A percentile compares a stretch with the other conserved stretches of the same genome.
Conservation (phyloP, 257 asterid genomes). For the Capsicum baccatum region DNA sequence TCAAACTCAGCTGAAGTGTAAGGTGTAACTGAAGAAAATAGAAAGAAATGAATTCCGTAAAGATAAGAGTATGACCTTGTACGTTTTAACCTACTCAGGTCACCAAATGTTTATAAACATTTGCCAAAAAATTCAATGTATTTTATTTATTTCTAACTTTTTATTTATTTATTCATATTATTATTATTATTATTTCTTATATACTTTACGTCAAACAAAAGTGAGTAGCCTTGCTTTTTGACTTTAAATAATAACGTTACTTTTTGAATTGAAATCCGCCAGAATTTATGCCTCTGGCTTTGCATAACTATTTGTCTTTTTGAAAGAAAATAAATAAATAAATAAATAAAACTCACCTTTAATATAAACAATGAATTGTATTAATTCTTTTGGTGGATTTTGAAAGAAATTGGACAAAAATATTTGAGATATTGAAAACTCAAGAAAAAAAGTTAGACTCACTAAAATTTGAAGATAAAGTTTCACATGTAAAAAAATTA, state of each 20-base stretch:
- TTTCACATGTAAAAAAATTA: too few relatives aligned
- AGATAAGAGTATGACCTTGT: background rate
- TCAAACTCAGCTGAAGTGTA: too few relatives aligned
- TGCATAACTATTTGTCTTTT: background rate
- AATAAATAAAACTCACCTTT: background rate
- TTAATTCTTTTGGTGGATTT: background rate
- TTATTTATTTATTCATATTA: too few relatives aligned
- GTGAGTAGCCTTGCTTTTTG: background rate
- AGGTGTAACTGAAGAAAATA: too few relatives aligned
- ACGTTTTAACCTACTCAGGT: too few relatives aligned
- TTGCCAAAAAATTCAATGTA: background rate
- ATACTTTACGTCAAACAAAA: background rate
- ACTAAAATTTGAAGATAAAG: too few relatives aligned
- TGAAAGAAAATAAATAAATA: background rate
- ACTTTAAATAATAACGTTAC: background rate
- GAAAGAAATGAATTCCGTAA: too few relatives aligned
- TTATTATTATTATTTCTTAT: background rate
- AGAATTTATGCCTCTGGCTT: background rate
- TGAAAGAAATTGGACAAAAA: too few relatives aligned
- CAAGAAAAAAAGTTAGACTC: too few relatives aligned
- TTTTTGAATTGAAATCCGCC: background rate
- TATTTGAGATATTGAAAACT: background rate
- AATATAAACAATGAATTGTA: background rate
- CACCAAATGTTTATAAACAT: background rate
- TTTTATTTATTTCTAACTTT: background rate